Base-by-base conservation (phyloP, 495 filamentous ascomycete genomes). In the Amniculicola lignicola region DNA sequence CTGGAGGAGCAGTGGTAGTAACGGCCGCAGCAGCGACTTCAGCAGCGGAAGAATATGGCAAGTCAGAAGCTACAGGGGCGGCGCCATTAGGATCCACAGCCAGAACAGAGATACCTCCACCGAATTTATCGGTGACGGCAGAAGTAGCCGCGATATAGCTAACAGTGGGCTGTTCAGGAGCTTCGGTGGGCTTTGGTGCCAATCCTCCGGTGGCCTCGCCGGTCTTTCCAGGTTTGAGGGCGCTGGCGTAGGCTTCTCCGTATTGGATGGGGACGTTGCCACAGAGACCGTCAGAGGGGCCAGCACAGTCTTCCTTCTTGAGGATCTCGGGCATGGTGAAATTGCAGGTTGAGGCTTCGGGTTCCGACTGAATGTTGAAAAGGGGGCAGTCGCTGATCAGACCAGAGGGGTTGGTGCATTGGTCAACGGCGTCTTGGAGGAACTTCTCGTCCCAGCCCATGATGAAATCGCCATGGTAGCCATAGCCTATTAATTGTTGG, bases 391-490 rank as follows among this genome's bases (percentile, higher is more conserved):
- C 81, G 12, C 64, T 38, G 22, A 85, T 72, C 19, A 70, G 27
- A 12, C 84, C 84, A 4, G 75, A 74, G 6, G 59, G 67, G 66
- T 77, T 78, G 11, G 58, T 61, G 58, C 66, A 85, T 4, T 5
- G 67, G 61, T 84, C 55, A 51, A 86, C 68, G 29, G 83, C 83
- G 14, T 66, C 23, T 67, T 85, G 79, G 28, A 87, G 73, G 63
- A 84, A 78, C 1, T 72, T 71, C 3, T 67, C 64, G 19, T 90
- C 80, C 90, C 90, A 95, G 31, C 86, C 90, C 40, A 74, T 80
- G 62, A 94, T 87, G 71, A 94, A 94, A 65, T 95, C 90, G 24
- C 79, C 90, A 61, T 95, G 90, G 62, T 89, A 90, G 15, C 88
- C 88, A 51, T 75, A 90, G 35, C 89, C 83, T 81, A 46, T 31